A percentile compares a stretch with the other conserved stretches of the same genome.
phyloP scores from a whole-genome alignment of 257 asterid genomes.

The Capsicum baccatum region DNA sequence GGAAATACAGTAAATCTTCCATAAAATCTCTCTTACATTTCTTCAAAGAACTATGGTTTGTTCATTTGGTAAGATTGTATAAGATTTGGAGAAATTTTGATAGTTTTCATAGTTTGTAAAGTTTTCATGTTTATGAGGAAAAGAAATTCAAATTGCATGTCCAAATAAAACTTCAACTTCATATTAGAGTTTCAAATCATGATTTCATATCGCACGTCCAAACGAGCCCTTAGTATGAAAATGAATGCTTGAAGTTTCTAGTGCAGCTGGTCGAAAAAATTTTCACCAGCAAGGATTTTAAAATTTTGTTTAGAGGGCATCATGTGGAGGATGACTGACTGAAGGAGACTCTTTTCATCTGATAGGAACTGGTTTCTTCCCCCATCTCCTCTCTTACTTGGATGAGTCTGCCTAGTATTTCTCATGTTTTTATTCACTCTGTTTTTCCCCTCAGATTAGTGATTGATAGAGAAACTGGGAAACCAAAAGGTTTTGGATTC shows the following conservation, averaged over 20 bases:
- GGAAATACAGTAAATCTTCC: too few relatives aligned
- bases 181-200: too few relatives aligned
- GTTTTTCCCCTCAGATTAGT: constrained; percentile 66
- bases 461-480: constrained; percentile 93
- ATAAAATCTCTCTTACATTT: too few relatives aligned
- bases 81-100: too few relatives aligned
- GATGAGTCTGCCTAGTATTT: background rate
- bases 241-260: background rate
- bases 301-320: background rate
- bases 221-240: too few relatives aligned
- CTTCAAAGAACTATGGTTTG: too few relatives aligned
- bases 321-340: constrained; percentile 16
- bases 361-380: background rate
- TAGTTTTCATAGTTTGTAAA: too few relatives aligned
- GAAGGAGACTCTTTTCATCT: background rate
- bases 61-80: too few relatives aligned
- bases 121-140: too few relatives aligned
- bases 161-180: too few relatives aligned
- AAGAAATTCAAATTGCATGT: too few relatives aligned
- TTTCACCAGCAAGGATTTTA: background rate
- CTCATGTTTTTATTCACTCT: background rate
- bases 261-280: background rate
- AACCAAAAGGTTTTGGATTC: constrained; percentile 95
- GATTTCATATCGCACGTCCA: too few relatives aligned
- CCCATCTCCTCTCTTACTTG: background rate